Percentiles rank a stretch among this genome's conserved stretches.
Conservation (phyloP, 352 stramenopile genomes). For the Pythium monospermum region DNA sequence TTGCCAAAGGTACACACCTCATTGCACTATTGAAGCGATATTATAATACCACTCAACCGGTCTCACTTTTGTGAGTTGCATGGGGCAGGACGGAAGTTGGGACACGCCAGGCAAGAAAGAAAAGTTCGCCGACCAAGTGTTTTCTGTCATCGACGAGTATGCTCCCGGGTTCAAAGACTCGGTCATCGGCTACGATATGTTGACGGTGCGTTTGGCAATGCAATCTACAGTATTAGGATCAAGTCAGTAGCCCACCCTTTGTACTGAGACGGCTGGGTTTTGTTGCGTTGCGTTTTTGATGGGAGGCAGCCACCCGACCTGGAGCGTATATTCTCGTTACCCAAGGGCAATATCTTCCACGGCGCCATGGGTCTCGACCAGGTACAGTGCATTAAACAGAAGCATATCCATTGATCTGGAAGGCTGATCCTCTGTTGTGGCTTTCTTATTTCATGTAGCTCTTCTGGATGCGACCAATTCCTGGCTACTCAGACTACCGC, state of each 20-base stretch:
- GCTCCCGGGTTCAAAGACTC: slow-evolving; percentile 81
- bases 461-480: slow-evolving; percentile 84
- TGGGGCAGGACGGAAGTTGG: slow-evolving; percentile 62
- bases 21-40: background rate
- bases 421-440: slow-evolving; percentile 4
- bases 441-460: slow-evolving; percentile 32
- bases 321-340: slow-evolving; percentile 84
- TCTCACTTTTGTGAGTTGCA: background rate
- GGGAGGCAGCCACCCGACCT: slow-evolving; percentile 80
- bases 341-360: slow-evolving; percentile 88
- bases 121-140: slow-evolving; percentile 75
- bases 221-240: too few species aligned
- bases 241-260: too few species aligned
- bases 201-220: slow-evolving; percentile 72
- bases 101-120: slow-evolving; percentile 72
- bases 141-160: slow-evolving; percentile 85
- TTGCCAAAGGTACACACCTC: slow-evolving; percentile 45
- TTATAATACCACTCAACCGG: background rate
- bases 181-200: slow-evolving; percentile 81
- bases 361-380: slow-evolving; percentile 88
- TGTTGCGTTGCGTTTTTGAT: background rate
- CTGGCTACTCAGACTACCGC: slow-evolving; percentile 80
- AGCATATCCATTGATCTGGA: too few species aligned
- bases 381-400: too few species aligned
- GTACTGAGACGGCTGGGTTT: too few species aligned